Percentiles rank a stretch among this genome's conserved stretches.
phyloP scores from a whole-genome alignment of 169 alveolate species.

The Cardiosporidium cionae region DNA sequence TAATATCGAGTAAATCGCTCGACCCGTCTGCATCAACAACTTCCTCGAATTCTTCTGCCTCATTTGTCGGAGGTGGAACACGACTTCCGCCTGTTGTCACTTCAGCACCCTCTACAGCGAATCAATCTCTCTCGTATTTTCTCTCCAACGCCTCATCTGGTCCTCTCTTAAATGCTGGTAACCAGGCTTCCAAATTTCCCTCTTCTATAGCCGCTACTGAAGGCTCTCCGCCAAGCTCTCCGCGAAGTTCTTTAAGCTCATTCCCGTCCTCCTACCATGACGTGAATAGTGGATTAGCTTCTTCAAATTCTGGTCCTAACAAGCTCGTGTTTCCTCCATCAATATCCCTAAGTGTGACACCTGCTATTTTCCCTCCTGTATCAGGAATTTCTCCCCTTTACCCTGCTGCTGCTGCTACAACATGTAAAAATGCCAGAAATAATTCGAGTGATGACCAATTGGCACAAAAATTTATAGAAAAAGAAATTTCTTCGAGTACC shows the following conservation, averaged over 20 bases:
- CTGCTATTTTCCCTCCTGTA: background rate
- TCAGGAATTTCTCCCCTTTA: background rate
- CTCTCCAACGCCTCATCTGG: too few relatives aligned
- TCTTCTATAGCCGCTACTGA: constrained; percentile 14
- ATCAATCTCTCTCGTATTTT: too few relatives aligned
- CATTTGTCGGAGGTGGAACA: too few relatives aligned
- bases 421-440: background rate
- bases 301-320: too few relatives aligned
- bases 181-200: too few relatives aligned
- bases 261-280: background rate
- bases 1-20: too few relatives aligned
- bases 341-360: background rate
- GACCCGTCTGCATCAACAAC: too few relatives aligned
- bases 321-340: background rate
- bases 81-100: too few relatives aligned
- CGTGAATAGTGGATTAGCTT: background rate
- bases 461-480: background rate
- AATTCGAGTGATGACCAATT: background rate
- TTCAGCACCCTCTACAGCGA: too few relatives aligned
- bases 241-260: background rate
- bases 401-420: background rate
- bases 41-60: too few relatives aligned
- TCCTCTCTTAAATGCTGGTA: too few relatives aligned
- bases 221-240: constrained; percentile 13
- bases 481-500: background rate